These are phyloP conservation scores for Raphanus raphanistrum DNA, from an alignment of 345 rosid species.

Conservation along the genomic window DNA sequence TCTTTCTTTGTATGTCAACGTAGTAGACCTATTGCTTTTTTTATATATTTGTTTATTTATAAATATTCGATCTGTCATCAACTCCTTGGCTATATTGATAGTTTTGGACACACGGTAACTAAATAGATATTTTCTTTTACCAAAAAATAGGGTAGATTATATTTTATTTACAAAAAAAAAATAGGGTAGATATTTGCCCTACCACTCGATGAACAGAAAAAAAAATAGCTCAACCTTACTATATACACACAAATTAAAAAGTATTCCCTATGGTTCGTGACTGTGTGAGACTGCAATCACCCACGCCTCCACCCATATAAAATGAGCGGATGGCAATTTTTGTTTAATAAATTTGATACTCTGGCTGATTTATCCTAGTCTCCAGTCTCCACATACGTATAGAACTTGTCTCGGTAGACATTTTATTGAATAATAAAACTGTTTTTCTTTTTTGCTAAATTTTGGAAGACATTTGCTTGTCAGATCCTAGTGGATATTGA, in stretches of 20 bases:
- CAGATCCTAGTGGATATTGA: constrained; percentile 19
- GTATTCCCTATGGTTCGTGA: background rate
- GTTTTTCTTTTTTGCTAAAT: too few species aligned
- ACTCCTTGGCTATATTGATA: background rate
- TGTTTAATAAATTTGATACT: background rate
- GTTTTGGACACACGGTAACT: background rate
- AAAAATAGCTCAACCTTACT: background rate
- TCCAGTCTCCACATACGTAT: background rate
- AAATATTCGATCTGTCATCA: background rate
- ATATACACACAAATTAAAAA: background rate
- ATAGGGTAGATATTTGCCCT: background rate
- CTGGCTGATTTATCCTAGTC: background rate
- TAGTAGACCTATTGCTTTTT: constrained; percentile 1
- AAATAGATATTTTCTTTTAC: background rate
- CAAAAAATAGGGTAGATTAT: background rate
- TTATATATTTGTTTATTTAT: background rate
- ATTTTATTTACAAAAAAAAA: background rate
- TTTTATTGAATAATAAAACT: background rate
- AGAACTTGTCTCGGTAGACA: constrained; percentile 7
- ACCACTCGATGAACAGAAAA: background rate
- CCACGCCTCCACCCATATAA: constrained; percentile 22
- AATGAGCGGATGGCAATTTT: background rate
- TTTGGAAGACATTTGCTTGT: background rate
- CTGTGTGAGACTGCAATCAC: background rate
- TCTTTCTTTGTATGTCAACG: constrained; percentile 9